Percentiles rank a stretch among this genome's conserved stretches.
phyloP scores from a whole-genome alignment of 177 flowering plant species.

The Tripterygium wilfordii region DNA sequence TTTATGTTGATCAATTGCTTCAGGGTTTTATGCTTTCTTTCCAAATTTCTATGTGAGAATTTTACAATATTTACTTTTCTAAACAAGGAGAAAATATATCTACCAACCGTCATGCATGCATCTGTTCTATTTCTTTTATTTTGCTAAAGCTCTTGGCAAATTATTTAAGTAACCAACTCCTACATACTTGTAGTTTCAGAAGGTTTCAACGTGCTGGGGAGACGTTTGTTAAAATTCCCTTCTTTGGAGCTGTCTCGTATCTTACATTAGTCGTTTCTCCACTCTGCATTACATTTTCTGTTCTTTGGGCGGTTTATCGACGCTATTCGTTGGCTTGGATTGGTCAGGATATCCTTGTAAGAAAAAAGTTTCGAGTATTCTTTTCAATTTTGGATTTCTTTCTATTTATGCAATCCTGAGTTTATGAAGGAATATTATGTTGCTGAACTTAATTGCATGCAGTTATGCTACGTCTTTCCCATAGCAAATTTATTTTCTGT shows the following conservation, averaged over 20 bases:
- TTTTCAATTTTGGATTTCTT: not conserved
- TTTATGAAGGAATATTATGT: too few species aligned
- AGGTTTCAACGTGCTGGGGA: conserved; percentile 71
- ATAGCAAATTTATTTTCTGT: too few species aligned
- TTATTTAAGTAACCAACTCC: too few species aligned
- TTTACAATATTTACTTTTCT: too few species aligned
- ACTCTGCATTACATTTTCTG: conserved; percentile 84
- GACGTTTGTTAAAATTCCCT: conserved; percentile 68
- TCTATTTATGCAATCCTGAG: not conserved
- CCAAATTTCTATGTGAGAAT: too few species aligned
- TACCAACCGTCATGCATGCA: too few species aligned
- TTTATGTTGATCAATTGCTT: too few species aligned
- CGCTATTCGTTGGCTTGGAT: conserved; percentile 81
- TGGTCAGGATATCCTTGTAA: conserved; percentile 98
- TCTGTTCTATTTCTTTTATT: too few species aligned
- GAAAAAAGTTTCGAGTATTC: conserved; percentile 12
- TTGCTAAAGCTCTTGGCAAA: too few species aligned
- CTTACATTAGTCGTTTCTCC: conserved; percentile 82
- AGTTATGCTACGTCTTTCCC: too few species aligned
- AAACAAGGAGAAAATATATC: too few species aligned
- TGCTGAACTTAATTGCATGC: too few species aligned
- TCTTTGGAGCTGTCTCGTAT: conserved; percentile 84
- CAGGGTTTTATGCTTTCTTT: not conserved
- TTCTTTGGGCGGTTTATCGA: conserved; percentile 80
- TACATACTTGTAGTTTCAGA: conserved; percentile 43